Conservation (phyloP, 2,329 filamentous ascomycete species). For the Curvularia lunata region DNA sequence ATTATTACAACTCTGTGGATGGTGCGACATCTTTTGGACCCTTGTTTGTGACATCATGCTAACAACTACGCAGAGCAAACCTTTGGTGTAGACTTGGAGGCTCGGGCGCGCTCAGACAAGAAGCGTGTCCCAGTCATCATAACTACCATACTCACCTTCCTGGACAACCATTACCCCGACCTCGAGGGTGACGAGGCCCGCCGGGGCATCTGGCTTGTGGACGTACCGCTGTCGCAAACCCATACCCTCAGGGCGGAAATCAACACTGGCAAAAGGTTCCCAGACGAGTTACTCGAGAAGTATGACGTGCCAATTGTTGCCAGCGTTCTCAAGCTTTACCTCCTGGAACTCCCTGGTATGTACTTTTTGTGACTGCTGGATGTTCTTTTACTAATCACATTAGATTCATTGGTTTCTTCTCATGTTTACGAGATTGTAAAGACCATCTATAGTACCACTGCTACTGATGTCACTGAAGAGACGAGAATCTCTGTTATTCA, state of each 20-base stretch:
- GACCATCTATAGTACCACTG: constrained; percentile 89
- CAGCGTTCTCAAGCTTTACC: constrained; percentile 89
- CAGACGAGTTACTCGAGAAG: constrained; percentile 77
- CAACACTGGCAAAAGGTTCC: constrained; percentile 84
- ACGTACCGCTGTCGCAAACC: constrained; percentile 83
- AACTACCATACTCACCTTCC: constrained; percentile 90
- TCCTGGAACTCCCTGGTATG: constrained; percentile 91
- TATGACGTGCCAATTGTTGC: constrained; percentile 96
- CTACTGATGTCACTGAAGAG: constrained; percentile 69
- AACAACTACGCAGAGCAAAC: constrained; percentile 72
- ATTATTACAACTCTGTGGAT: constrained; percentile 98
- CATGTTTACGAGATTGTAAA: constrained; percentile 99
- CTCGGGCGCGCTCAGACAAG: constrained; percentile 87
- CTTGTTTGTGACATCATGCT: constrained; percentile 15
- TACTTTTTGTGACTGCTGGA: background rate
- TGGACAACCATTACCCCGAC: constrained; percentile 96
- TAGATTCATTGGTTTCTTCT: constrained; percentile 96
- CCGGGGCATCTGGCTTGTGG: constrained; percentile 90
- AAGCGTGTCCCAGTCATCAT: constrained; percentile 94
- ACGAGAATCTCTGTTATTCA: constrained; percentile 89
- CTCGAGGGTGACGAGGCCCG: constrained; percentile 95
- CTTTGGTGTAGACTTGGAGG: constrained; percentile 97
- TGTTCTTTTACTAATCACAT: constrained; percentile 26
- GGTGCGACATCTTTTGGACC: constrained; percentile 49
- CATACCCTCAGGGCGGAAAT: constrained; percentile 82